These are phyloP conservation scores for Trypanosoma avium DNA, from an alignment of 208 protist species.

Conservation along the genomic window DNA sequence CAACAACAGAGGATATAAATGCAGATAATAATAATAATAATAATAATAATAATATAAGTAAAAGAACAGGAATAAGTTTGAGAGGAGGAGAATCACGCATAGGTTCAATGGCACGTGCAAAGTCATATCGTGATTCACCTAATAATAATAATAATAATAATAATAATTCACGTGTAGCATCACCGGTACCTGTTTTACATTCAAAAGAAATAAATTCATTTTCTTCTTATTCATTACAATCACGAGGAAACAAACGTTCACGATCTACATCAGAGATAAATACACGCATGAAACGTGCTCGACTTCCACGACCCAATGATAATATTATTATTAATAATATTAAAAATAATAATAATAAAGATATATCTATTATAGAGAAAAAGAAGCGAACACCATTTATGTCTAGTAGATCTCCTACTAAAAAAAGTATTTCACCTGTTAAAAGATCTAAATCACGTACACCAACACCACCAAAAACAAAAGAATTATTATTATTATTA, in stretches of 20 bases:
- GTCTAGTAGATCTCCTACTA: conserved; percentile 6
- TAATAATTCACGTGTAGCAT: neutral
- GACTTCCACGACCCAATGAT: neutral
- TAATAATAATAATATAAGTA: no score
- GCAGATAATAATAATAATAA: no score
- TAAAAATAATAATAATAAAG: no score
- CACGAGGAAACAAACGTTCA: no score
- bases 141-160: no score
- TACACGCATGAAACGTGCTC: neutral
- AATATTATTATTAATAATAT: neutral
- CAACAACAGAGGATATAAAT: no score
- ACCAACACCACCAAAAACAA: conserved; percentile 5
- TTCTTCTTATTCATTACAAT: no score
- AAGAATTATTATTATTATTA: no score
- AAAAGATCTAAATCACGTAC: conserved; percentile 3
- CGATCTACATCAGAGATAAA: conserved; percentile 5
- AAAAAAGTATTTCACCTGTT: neutral
- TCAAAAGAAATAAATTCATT: neutral
- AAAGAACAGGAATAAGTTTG: no score
- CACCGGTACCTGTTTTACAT: neutral
- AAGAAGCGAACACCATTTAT: conserved; percentile 25
- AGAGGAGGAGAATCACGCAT: no score
- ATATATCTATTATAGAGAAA: no score
- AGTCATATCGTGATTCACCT: conserved; percentile 15
- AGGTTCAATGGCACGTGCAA: conserved; percentile 2